Evolutionary conservation across 495 filamentous ascomycete genomes (phyloP), one percentile per base, ranked within the genome.

Genomic region (Aspergillus biplanus): DNA sequence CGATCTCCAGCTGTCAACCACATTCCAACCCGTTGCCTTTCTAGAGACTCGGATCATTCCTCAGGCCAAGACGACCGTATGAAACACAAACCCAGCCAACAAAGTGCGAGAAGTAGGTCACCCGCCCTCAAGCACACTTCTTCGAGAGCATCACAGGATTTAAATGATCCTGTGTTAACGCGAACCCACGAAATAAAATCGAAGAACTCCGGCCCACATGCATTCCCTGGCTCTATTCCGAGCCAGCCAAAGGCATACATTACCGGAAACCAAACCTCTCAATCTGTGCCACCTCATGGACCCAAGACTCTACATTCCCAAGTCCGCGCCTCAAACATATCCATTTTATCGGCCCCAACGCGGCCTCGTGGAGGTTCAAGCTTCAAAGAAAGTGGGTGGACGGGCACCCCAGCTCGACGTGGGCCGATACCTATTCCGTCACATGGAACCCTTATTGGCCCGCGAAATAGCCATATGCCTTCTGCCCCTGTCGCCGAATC

Each of bases 291-390:
- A 6, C 78, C 82, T 11, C 71, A 79, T 57, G 76, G 77, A 27
- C 71, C 80, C 9, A 80, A 79, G 37, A 71, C 77, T 3, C 71
- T 79, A 63, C 76, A 80, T 13, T 70, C 79, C 7, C 84, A 81
- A 37, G 80, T 74, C 67, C 83, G 85, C 9, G 75, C 74, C 13
- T 68, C 73, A 5, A 85, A 77, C 64, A 70, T 80, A 33, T 81
- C 85, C 35, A 63, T 86, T 21, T 71, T 87, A 2, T 82, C 84
- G 39, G 85, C 85, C 12, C 86, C 86, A n/a, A 87, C 85, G 15
- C 83, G 83, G 11, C 86, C 86, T 37, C 83, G 84, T 42, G 82
- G 84, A 34, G 81, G 77, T 54, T 63, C 74, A 35, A 71, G 68
- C 56, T 70, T 74, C n/a, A 73, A 75, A 39, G 76, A 79, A 8